Conservation (phyloP, 257 asterid species). For the Nicotiana tabacum region DNA sequence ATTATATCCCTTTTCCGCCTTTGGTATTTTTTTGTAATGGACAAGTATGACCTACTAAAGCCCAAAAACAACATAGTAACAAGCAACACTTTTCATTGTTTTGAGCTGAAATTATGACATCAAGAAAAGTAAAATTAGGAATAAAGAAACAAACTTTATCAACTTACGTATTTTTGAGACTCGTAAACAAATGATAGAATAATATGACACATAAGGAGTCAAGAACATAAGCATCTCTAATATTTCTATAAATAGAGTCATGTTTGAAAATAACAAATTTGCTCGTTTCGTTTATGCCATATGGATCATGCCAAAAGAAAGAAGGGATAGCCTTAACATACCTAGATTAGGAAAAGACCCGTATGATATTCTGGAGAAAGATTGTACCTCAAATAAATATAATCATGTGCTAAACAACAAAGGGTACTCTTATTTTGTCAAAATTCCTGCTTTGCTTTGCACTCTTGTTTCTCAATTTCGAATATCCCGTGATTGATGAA, state of each 20-base stretch:
- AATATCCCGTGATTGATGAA: neutral
- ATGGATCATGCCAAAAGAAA: too few relatives aligned
- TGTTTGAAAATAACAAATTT: too few relatives aligned
- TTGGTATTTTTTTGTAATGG: neutral
- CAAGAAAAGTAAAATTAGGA: neutral
- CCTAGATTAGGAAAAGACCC: too few relatives aligned
- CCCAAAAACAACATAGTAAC: neutral
- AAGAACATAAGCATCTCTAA: too few relatives aligned
- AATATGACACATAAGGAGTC: too few relatives aligned
- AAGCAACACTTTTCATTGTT: neutral
- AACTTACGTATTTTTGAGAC: too few relatives aligned
- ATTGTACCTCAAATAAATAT: neutral
- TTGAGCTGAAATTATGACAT: neutral
- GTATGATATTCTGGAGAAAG: too few relatives aligned
- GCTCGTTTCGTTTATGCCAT: too few relatives aligned
- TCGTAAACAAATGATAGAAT: too few relatives aligned
- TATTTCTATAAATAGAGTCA: too few relatives aligned
- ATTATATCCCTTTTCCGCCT: neutral
- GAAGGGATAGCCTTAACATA: too few relatives aligned
- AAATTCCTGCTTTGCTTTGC: neutral
- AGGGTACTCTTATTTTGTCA: neutral
- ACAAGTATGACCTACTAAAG: neutral
- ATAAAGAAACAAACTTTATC: conserved; percentile 21
- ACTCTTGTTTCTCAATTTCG: neutral
- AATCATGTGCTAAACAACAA: neutral